Percentiles rank a stretch among this genome's conserved stretches.
These are phyloP conservation scores for Solanum arcanum DNA, from an alignment of 257 asterid species.

Conservation along the genomic window DNA sequence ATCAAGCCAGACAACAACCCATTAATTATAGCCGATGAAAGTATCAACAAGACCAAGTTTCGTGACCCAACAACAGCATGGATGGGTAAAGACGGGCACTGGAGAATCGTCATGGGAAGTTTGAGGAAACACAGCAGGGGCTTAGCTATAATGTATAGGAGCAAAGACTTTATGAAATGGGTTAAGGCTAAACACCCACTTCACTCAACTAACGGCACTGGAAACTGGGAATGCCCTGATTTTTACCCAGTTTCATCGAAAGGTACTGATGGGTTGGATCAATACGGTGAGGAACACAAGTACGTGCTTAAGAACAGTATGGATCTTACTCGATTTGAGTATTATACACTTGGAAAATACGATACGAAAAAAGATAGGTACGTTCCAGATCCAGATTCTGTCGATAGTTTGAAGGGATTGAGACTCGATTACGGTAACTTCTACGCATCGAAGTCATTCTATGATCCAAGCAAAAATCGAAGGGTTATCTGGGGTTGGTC, in stretches of 20 bases:
- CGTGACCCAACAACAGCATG: slow-evolving; percentile 58
- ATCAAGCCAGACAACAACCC: slow-evolving; percentile 43
- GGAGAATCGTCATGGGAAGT: slow-evolving; percentile 29
- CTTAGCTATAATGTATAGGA: slow-evolving; percentile 21
- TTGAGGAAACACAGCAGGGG: slow-evolving; percentile 7
- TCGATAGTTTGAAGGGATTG: slow-evolving; percentile 34
- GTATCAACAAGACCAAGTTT: slow-evolving; percentile 19
- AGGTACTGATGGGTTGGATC: slow-evolving; percentile 17
- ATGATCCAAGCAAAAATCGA: slow-evolving; percentile 23
- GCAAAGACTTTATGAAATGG: slow-evolving; percentile 33
- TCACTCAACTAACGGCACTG: slow-evolving; percentile 20
- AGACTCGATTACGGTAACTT: slow-evolving; percentile 41
- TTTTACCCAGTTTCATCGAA: slow-evolving; percentile 23
- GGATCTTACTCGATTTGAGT: slow-evolving; percentile 30
- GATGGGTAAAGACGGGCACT: slow-evolving; percentile 30
- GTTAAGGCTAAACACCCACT: slow-evolving; percentile 30
- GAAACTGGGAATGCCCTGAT: slow-evolving; percentile 51
- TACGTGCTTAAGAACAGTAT: slow-evolving; percentile 30
- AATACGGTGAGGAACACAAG: slow-evolving; percentile 1
- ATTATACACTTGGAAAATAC: slow-evolving; percentile 35
- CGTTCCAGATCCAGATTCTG: slow-evolving; percentile 17
- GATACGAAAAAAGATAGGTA: slow-evolving; percentile 8
- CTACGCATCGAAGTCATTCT: slow-evolving; percentile 45
- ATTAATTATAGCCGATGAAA: slow-evolving; percentile 2
- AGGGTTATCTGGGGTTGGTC: slow-evolving; percentile 48